Conservation (phyloP, 2,329 filamentous ascomycete genomes). For the Helminthosporium solani region DNA sequence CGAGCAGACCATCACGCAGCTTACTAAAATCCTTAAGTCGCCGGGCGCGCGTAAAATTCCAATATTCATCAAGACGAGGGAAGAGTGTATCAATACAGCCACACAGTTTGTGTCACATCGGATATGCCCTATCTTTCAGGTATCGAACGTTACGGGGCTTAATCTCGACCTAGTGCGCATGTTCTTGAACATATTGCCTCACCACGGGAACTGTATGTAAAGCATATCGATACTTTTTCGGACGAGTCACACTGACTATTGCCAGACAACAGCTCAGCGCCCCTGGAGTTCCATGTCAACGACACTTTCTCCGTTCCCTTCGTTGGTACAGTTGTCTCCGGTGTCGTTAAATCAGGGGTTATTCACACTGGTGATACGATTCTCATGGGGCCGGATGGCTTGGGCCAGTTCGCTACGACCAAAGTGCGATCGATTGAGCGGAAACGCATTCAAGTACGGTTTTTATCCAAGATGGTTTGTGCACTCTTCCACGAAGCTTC, state of each 20-base stretch:
- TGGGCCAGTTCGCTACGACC: conserved; percentile 86
- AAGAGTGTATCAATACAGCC: conserved; percentile 92
- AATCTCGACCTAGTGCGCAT: conserved; percentile 86
- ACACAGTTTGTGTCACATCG: conserved; percentile 93
- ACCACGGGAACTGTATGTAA: conserved; percentile 72
- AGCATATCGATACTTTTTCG: too few species aligned
- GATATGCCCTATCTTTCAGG: conserved; percentile 96
- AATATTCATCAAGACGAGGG: conserved; percentile 87
- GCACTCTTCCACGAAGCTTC: not conserved
- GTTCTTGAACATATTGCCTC: conserved; percentile 92
- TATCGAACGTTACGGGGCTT: conserved; percentile 95
- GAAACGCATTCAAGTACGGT: conserved; percentile 75
- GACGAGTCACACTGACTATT: too few species aligned
- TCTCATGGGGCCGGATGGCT: conserved; percentile 82
- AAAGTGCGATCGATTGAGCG: conserved; percentile 90
- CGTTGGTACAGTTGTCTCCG: conserved; percentile 92
- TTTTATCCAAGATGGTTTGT: not conserved
- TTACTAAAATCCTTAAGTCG: conserved; percentile 90
- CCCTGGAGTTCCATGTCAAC: conserved; percentile 94
- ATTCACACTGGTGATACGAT: conserved; percentile 89
- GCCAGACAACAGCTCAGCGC: conserved; percentile 68
- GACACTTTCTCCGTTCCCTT: conserved; percentile 98
- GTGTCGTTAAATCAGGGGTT: conserved; percentile 80
- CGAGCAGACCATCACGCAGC: conserved; percentile 86
- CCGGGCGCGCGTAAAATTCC: conserved; percentile 93